Base-by-base conservation (phyloP, 768 basidiomycete species). In the Coprinellus micaceus region DNA sequence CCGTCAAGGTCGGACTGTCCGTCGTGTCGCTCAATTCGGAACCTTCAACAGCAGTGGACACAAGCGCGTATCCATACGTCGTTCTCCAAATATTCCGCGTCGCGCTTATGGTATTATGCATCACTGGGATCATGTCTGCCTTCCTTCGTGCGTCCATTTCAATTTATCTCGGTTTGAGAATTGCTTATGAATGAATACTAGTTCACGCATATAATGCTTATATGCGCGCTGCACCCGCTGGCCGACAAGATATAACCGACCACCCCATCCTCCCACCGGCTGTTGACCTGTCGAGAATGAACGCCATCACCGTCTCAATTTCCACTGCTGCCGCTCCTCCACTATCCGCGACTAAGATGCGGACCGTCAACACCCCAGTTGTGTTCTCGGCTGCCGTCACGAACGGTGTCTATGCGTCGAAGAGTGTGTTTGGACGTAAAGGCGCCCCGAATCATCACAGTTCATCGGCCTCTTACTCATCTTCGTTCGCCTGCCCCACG, bases 81-180 rank as follows among this genome's bases (percentile, higher is more conserved):
- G 41, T 46, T 21, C 56, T 57, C 44, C 53, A 57, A 36, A 63
- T 63, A 44, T 47, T 61, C 15, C 65, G 63, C 28, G 57, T 62
- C 17, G 58, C 61, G 15, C 63, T 63, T 41, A 64, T 56, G 25
- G 64, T 66, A 15, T 52, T 68, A 15, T 59, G 64, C 33, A 59
- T 65, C 30, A 61, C 58, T 52, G 65, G 62, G 29, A 61, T 67
- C 26, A 66, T 68, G 64, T 55, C 61, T 28, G 64, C 67, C 26
- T 67, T 67, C 51, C 57, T 69, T 41, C 54, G 68, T 69, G 58
- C 58, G 68, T 67, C 40, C 40, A 39, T 36, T 41, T 29, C 40
- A 45, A 28, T 52, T 59, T 41, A 46, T 44, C 51, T 43, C 37
- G 22, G 3, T 58, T 48, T 52, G 53, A 54, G 13, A 28, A 17